phyloP scores from a whole-genome alignment of 108 stramenopile genomes.

The Chaetoceros muelleri region DNA sequence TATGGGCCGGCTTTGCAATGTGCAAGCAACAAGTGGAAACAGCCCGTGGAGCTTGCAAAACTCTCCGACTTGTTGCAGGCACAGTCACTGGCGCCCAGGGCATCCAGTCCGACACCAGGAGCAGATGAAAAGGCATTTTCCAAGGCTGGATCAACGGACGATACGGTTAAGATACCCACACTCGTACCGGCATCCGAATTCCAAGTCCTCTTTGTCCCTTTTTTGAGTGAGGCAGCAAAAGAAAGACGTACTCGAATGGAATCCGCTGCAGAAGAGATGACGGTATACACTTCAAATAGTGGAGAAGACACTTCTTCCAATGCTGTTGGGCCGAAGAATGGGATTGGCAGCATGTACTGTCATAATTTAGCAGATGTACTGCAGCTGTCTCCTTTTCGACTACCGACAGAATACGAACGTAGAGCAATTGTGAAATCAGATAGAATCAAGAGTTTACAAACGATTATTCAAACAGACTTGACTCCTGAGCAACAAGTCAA shows the following conservation, averaged over 20 bases:
- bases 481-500: slow-evolving; percentile 43
- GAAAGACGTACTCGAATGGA: slow-evolving; percentile 36
- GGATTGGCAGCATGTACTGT: slow-evolving; percentile 67
- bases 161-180: slow-evolving; percentile 54
- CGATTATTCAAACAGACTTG: slow-evolving; percentile 49
- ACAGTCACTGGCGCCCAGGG: slow-evolving; percentile 10
- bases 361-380: slow-evolving; percentile 60
- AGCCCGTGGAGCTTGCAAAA: slow-evolving; percentile 59
- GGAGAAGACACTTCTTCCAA: slow-evolving; percentile 11
- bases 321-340: background rate
- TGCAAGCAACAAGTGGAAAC: slow-evolving; percentile 89
- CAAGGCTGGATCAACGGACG: slow-evolving; percentile 25
- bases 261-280: slow-evolving; percentile 21
- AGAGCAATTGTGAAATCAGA: slow-evolving; percentile 63
- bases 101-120: slow-evolving; percentile 25
- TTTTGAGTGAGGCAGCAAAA: slow-evolving; percentile 42
- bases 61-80: slow-evolving; percentile 17
- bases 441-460: slow-evolving; percentile 55
- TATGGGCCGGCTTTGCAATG: slow-evolving; percentile 63
- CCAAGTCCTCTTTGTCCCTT: slow-evolving; percentile 63
- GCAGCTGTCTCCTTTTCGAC: slow-evolving; percentile 72
- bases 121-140: slow-evolving; percentile 55
- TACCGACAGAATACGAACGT: slow-evolving; percentile 75
- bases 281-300: slow-evolving; percentile 13
- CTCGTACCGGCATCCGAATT: slow-evolving; percentile 68